These are phyloP conservation scores for Chalaropsis thielavioides DNA, from an alignment of 2,329 filamentous ascomycete genomes.

Conservation along the genomic window DNA sequence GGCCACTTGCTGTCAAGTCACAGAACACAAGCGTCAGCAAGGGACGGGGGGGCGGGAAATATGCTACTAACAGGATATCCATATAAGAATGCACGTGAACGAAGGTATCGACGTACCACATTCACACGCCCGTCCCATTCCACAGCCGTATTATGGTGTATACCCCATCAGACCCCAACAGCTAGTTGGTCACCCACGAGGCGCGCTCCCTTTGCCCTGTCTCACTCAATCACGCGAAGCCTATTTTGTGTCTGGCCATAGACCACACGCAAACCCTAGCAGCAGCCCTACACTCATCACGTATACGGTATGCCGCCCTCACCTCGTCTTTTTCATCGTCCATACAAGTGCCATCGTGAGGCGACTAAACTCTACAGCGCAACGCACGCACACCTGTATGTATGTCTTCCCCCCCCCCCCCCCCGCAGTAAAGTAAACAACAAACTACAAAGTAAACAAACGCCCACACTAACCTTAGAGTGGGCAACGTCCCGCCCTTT, in stretches of 20 bases:
- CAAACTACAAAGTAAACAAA: background rate
- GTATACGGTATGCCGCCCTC: too few relatives aligned
- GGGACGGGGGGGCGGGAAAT: background rate
- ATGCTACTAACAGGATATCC: background rate
- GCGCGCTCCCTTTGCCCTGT: background rate
- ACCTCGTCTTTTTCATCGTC: too few relatives aligned
- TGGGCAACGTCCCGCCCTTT: background rate
- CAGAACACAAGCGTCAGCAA: background rate
- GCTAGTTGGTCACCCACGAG: background rate
- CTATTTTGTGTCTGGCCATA: background rate
- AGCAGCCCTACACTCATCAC: background rate
- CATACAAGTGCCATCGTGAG: too few relatives aligned
- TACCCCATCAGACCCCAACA: too few relatives aligned
- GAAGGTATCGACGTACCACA: background rate
- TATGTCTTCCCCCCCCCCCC: too few relatives aligned
- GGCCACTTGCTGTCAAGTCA: background rate
- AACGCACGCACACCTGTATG: too few relatives aligned
- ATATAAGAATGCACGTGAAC: too few relatives aligned
- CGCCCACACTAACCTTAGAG: background rate
- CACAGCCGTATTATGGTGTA: too few relatives aligned
- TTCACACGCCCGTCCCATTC: background rate
- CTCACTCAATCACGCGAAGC: background rate
- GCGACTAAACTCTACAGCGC: too few relatives aligned
- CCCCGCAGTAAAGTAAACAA: background rate
- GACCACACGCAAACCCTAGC: background rate